phyloP scores from a whole-genome alignment of 2,329 filamentous ascomycete species.

The Cucurbitaria berberidis region DNA sequence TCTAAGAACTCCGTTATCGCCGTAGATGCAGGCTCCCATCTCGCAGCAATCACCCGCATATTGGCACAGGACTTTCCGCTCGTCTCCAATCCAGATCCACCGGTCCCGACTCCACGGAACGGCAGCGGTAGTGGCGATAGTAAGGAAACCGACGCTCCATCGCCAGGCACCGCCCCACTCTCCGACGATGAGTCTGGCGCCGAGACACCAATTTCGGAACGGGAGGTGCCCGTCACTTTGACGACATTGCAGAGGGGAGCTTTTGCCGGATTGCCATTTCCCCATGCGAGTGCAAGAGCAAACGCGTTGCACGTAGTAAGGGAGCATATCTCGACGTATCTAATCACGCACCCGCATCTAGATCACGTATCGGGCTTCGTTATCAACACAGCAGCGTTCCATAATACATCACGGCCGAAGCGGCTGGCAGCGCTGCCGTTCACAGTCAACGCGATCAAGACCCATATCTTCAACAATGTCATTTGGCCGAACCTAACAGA shows the following conservation, averaged over 20 bases:
- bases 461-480: constrained; percentile 94
- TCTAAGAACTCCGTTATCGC: constrained; percentile 80
- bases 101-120: constrained; percentile 16
- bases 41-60: constrained; percentile 82
- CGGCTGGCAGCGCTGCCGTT: constrained; percentile 82
- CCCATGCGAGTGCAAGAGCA: constrained; percentile 68
- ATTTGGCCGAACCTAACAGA: constrained; percentile 98
- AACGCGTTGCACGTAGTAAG: constrained; percentile 84
- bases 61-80: constrained; percentile 65
- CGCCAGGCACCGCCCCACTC: constrained; percentile 29
- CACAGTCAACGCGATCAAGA: constrained; percentile 91
- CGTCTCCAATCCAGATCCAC: constrained; percentile 35
- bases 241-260: constrained; percentile 68
- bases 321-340: constrained; percentile 81
- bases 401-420: constrained; percentile 78
- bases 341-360: constrained; percentile 96
- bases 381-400: constrained; percentile 88
- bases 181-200: constrained; percentile 40
- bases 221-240: constrained; percentile 51
- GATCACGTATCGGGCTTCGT: constrained; percentile 93
- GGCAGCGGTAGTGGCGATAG: constrained; percentile 22
- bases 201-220: constrained; percentile 35
- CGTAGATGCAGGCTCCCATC: constrained; percentile 91
- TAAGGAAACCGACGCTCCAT: constrained; percentile 28
- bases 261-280: constrained; percentile 79